A percentile compares a stretch with the other conserved stretches of the same genome.
Evolutionary conservation across 768 basidiomycete genomes (phyloP).

Genomic region (Chalciporus piperatus): DNA sequence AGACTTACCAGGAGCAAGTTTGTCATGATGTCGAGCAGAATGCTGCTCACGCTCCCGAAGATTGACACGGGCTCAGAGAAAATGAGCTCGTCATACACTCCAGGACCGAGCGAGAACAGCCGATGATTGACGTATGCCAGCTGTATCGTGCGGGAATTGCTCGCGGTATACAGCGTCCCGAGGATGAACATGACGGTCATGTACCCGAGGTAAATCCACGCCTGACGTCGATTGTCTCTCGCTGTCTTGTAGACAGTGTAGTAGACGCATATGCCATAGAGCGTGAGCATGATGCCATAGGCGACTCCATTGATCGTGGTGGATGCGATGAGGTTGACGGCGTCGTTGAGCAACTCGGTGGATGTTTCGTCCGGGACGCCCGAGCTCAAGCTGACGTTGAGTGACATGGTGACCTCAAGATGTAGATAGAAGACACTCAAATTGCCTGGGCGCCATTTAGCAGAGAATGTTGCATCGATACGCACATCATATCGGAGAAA

Average conservation of each 20-base stretch:
- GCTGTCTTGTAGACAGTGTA: background rate
- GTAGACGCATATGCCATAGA: background rate
- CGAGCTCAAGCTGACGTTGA: too few relatives aligned
- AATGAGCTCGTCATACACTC: background rate
- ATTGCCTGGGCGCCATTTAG: too few relatives aligned
- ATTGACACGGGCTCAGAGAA: background rate
- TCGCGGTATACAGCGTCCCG: slow-evolving; percentile 9
- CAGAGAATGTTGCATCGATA: too few relatives aligned
- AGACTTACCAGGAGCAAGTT: background rate
- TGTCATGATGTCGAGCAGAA: background rate
- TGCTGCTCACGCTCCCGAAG: background rate
- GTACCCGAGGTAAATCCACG: slow-evolving; percentile 5
- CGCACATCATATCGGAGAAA: too few relatives aligned
- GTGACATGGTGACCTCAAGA: too few relatives aligned
- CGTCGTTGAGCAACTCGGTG: background rate
- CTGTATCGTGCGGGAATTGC: slow-evolving; percentile 9
- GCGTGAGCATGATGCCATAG: slow-evolving; percentile 2
- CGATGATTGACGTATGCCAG: slow-evolving; percentile 6
- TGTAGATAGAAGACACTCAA: too few relatives aligned
- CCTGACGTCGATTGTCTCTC: background rate
- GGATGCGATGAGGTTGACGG: background rate
- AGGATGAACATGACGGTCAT: slow-evolving; percentile 13
- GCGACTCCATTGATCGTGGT: background rate
- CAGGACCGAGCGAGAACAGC: slow-evolving; percentile 5
- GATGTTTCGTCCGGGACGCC: too few relatives aligned